Conservation (phyloP, 1,284 basidiomycete species). For the Apiotrichum siamense region DNA sequence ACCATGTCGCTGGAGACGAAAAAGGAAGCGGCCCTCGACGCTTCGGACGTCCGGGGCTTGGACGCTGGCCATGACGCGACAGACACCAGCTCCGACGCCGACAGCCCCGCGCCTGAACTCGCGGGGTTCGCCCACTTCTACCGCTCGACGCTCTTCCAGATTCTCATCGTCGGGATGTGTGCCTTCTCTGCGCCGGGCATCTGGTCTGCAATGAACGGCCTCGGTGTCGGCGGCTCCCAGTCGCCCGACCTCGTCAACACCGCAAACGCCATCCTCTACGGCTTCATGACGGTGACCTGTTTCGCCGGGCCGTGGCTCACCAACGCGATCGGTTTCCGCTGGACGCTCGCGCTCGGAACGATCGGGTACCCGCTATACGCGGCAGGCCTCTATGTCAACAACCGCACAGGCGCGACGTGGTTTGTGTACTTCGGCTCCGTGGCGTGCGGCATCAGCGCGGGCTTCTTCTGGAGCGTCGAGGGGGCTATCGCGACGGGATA, state of each 20-base stretch:
- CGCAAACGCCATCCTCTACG: slow-evolving; percentile 39
- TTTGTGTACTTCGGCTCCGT: slow-evolving; percentile 32
- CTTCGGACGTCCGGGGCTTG: no score
- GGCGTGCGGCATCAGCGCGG: slow-evolving; percentile 32
- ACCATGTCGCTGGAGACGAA: no score
- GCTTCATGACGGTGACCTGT: slow-evolving; percentile 22
- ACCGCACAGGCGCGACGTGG: slow-evolving; percentile 21
- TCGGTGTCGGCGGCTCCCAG: slow-evolving; percentile 39
- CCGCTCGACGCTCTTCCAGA: slow-evolving; percentile 26
- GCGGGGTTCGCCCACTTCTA: not conserved
- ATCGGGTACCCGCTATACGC: slow-evolving; percentile 33
- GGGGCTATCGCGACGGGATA: slow-evolving; percentile 32
- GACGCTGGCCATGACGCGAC: no score
- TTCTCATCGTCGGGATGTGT: slow-evolving; percentile 19
- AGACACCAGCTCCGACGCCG: no score
- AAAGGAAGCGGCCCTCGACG: no score
- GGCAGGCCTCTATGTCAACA: slow-evolving; percentile 37
- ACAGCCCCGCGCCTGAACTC: no score
- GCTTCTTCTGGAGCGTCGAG: slow-evolving; percentile 34
- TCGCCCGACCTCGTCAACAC: slow-evolving; percentile 35
- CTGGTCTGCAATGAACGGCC: slow-evolving; percentile 41
- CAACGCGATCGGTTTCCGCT: slow-evolving; percentile 4
- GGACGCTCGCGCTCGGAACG: slow-evolving; percentile 7
- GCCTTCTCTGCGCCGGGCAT: slow-evolving; percentile 36
- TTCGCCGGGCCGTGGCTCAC: slow-evolving; percentile 1